Conservation (phyloP, 2,329 filamentous ascomycete genomes). For the Paecilomyces variotii region DNA sequence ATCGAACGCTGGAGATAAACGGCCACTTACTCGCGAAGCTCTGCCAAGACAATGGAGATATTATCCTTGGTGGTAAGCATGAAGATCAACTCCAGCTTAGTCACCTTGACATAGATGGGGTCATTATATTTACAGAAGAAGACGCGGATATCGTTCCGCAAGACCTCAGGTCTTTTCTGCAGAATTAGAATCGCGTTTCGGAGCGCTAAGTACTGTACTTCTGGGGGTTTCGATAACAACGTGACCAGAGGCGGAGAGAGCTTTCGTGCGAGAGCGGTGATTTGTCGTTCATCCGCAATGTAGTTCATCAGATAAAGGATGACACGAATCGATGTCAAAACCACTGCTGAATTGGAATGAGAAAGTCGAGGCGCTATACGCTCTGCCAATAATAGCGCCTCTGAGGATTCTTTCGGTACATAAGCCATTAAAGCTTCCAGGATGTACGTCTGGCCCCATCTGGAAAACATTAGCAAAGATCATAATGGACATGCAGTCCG, state of each 20-base stretch:
- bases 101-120: constrained; percentile 98
- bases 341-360: constrained; percentile 93
- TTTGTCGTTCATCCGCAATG: constrained; percentile 83
- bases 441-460: constrained; percentile 98
- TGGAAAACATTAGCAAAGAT: constrained; percentile 28
- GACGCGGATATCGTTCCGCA: constrained; percentile 93
- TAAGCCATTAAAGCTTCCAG: constrained; percentile 97
- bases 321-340: constrained; percentile 90
- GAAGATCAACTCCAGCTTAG: constrained; percentile 96
- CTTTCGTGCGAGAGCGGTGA: constrained; percentile 80
- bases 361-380: constrained; percentile 91
- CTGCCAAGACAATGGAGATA: constrained; percentile 88
- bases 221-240: constrained; percentile 86
- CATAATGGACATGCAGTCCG: background rate
- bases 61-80: constrained; percentile 96
- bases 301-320: constrained; percentile 99
- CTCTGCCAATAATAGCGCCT: constrained; percentile 84
- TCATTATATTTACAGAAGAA: constrained; percentile 99
- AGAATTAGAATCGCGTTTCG: constrained; percentile 90
- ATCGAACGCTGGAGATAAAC: background rate
- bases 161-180: constrained; percentile 82
- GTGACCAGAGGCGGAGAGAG: constrained; percentile 92
- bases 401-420: constrained; percentile 80
- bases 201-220: constrained; percentile 95
- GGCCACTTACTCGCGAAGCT: constrained; percentile 67